Conservation (phyloP, 2,329 filamentous ascomycete genomes). For the Eutypella sp. region DNA sequence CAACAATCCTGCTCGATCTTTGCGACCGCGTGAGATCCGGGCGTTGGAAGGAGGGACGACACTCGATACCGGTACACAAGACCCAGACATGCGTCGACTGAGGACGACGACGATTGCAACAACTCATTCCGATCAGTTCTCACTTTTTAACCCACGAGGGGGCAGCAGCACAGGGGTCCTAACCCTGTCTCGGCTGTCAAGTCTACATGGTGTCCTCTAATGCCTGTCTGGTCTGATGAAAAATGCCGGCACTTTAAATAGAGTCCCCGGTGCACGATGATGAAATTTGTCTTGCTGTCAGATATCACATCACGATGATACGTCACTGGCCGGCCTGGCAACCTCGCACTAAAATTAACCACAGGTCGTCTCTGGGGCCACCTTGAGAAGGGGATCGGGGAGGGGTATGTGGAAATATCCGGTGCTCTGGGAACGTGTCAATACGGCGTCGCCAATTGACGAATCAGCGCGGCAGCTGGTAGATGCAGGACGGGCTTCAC, state of each 20-base stretch:
- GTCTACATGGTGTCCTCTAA: not conserved
- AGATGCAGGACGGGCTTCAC: constrained; percentile 1
- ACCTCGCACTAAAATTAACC: not conserved
- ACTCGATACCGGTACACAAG: not conserved
- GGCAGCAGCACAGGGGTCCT: too few species aligned
- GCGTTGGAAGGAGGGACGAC: constrained; percentile 12
- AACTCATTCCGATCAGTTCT: not conserved
- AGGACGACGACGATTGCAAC: not conserved
- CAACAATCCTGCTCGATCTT: constrained; percentile 21
- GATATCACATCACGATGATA: not conserved
- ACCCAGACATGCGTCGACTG: not conserved
- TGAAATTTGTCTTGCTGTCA: not conserved
- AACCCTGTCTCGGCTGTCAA: not conserved
- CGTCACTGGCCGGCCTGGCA: not conserved
- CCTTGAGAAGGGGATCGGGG: not conserved
- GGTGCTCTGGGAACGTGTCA: not conserved
- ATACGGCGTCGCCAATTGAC: not conserved
- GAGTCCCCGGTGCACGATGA: not conserved
- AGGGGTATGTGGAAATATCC: not conserved
- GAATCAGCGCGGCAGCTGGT: not conserved
- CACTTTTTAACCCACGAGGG: too few species aligned
- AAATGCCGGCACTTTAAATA: too few species aligned
- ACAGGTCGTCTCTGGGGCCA: too few species aligned
- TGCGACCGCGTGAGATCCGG: constrained; percentile 16
- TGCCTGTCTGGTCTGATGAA: not conserved